Evolutionary conservation across 108 stramenopile species (phyloP), one percentile per base, ranked within the genome.

Genomic region (Aurantiochytrium sp.): DNA sequence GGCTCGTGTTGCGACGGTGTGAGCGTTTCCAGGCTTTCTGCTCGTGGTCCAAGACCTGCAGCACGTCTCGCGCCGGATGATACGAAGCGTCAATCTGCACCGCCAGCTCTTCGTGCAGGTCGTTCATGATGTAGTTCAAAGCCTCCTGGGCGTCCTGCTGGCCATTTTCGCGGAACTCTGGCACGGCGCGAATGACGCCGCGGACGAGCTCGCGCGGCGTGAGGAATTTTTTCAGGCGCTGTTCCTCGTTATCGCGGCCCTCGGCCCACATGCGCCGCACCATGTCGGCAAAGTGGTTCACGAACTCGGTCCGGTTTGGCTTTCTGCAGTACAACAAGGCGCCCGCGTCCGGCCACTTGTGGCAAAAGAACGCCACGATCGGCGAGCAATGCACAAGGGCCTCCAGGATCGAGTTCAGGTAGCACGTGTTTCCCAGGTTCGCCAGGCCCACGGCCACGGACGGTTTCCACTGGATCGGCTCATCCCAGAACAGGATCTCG

Each of bases 141-240:
- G 96, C 94, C 90, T 97, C 97, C 85, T 97, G 96, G 87, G 93
- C 93, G 65, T 97, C 97, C 54, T 97, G 97, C 85, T 97, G 97
- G 52, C 94, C 94, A 53, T 92, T 94, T 54, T 96, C 96, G 68
- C 94, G 93, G 89, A 97, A 97, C 88, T 96, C 95, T 4, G 96
- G 95, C 10, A 94, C 94, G 73, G 94, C 95, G 36, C 88, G 91
- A 6, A 94, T 95, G 15, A 97, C 92, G 4, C 93, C 95, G 55
- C 45, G 39, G 6, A 81, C 73, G n/a, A 81, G 39, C 50, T 41
- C 73, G 73, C 39, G 39, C 39, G 73, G 73, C 24, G 21, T 81
- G 21, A 81, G 27, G 2, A 48, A 81, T 42, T 81, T 81, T 6
- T 81, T 81, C 6, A 81, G 45, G 42, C 24, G 39, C 19, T 41